Conservation (phyloP, 805 yeast genomes). For the Nadsonia fulvescens region DNA sequence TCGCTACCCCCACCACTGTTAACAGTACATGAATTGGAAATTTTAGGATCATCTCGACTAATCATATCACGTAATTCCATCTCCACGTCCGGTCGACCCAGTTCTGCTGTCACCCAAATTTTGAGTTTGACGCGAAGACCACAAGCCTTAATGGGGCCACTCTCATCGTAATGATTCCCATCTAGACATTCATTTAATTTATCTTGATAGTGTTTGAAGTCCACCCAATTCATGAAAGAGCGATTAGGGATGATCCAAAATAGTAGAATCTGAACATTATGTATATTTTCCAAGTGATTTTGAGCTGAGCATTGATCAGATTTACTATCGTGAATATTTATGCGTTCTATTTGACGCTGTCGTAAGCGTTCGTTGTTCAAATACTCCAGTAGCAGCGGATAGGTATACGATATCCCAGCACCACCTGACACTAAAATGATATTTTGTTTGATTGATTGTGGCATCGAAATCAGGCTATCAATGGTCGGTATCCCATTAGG, state of each 20-base stretch:
- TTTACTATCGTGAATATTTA: conserved; percentile 9
- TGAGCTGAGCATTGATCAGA: conserved; percentile 9
- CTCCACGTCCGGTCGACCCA: conserved; percentile 16
- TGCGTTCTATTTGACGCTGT: conserved; percentile 7
- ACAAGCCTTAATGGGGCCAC: no score
- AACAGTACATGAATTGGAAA: no score
- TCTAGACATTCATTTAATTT: neutral
- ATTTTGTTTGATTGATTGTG: conserved; percentile 9
- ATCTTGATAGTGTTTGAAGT: conserved; percentile 12
- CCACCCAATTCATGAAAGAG: conserved; percentile 14
- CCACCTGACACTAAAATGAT: conserved; percentile 18
- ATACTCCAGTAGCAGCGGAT: conserved; percentile 10
- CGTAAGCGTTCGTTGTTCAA: conserved; percentile 2
- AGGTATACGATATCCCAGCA: conserved; percentile 18
- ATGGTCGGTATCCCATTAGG: conserved; percentile 5
- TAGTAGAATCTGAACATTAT: conserved; percentile 14
- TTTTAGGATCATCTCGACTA: conserved; percentile 10
- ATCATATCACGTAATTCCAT: conserved; percentile 10
- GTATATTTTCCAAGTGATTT: no score
- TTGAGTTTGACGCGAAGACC: no score
- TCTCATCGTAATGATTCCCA: neutral
- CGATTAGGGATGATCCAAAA: conserved; percentile 17
- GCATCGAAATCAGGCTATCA: conserved; percentile 8
- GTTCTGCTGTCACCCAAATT: conserved; percentile 16
- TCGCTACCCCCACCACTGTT: no score